Percentiles rank a stretch among this genome's conserved stretches.
Evolutionary conservation across 164 flowering plant genomes (phyloP).

Genomic region (Liquidambar formosana): DNA sequence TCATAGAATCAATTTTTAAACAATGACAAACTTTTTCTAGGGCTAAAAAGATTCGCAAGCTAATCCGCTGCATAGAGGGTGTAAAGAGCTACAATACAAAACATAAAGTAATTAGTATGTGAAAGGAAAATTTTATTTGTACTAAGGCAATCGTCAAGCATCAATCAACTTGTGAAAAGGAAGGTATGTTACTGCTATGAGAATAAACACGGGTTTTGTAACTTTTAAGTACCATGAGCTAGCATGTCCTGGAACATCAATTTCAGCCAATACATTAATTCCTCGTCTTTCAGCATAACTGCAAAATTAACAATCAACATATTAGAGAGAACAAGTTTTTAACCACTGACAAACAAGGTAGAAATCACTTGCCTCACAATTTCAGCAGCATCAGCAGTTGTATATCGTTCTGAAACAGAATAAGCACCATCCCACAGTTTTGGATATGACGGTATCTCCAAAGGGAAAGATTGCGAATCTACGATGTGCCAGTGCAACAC

Average conservation of each 20-base stretch:
- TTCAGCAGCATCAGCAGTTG: constrained; percentile 76
- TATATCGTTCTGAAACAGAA: constrained; percentile 67
- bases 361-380: constrained; percentile 58
- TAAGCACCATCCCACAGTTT: constrained; percentile 90
- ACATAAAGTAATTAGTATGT: background rate
- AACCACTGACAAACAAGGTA: constrained; percentile 5
- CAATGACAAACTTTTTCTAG: no score
- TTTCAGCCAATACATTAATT: constrained; percentile 76
- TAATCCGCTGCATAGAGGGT: no score
- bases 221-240: constrained; percentile 64
- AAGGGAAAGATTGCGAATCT: constrained; percentile 82
- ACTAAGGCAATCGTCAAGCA: background rate
- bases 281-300: constrained; percentile 80
- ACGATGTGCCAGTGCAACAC: constrained; percentile 97
- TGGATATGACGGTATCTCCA: constrained; percentile 92
- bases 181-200: background rate
- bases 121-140: background rate
- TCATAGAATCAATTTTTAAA: background rate
- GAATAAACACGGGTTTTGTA: background rate
- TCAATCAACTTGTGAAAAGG: background rate
- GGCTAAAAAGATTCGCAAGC: no score
- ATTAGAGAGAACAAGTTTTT: constrained; percentile 2
- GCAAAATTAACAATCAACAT: constrained; percentile 20
- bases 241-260: constrained; percentile 94
- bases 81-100: no score